Evolutionary conservation across 495 filamentous ascomycete species (phyloP).

Genomic region (Pyrenula aspistea): DNA sequence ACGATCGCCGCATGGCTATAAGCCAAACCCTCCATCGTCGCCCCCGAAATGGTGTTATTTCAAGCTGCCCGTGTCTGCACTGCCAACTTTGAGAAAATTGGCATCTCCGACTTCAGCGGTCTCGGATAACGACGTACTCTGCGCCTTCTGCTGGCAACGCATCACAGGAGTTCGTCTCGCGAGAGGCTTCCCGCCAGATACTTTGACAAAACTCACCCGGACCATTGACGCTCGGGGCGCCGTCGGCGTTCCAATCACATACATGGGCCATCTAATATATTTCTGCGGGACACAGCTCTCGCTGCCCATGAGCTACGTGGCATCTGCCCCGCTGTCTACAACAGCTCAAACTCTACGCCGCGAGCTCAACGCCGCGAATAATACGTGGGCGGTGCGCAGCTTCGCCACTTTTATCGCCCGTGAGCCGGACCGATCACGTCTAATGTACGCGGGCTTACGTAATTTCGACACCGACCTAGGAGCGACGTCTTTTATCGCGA

Average conservation of each 20-base stretch:
- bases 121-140: conserved; percentile 40
- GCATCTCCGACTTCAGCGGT: conserved; percentile 8
- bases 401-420: conserved; percentile 25
- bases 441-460: conserved; percentile 22
- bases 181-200: conserved; percentile 3
- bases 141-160: conserved; percentile 33
- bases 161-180: conserved; percentile 11
- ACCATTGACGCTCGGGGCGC: conserved; percentile 23
- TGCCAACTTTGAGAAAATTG: conserved; percentile 4
- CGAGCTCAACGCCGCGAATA: conserved; percentile 16
- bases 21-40: neutral
- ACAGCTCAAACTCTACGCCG: conserved; percentile 17
- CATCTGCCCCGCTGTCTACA: conserved; percentile 9
- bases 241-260: conserved; percentile 19
- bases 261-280: conserved; percentile 26
- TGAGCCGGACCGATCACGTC: conserved; percentile 19
- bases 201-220: conserved; percentile 18
- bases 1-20: conserved; percentile 2
- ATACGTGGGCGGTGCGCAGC: conserved; percentile 18
- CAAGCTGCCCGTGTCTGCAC: conserved; percentile 8
- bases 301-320: conserved; percentile 6
- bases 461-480: conserved; percentile 20
- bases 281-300: conserved; percentile 14
- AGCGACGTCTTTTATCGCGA: conserved; percentile 8
- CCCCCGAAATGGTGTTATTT: conserved; percentile 13